Evolutionary conservation across 116 monocot species (phyloP), one percentile per base, ranked within the genome.

Genomic region (Phalaenopsis hybrid): DNA sequence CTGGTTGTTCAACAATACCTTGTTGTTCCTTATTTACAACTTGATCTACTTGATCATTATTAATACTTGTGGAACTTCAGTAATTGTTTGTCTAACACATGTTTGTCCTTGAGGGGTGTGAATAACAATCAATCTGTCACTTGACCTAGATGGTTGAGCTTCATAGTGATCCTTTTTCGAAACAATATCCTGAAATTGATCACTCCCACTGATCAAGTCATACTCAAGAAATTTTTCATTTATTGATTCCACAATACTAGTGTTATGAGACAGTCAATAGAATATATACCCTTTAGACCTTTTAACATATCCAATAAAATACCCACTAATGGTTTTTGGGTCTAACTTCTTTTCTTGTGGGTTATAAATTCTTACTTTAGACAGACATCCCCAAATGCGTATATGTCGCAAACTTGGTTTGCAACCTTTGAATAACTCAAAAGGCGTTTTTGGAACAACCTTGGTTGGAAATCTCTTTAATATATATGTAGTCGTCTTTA

Each of bases 141-240:
- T 74, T 74, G 41, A 74, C 11, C 41, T 74, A 18, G 10, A 74
- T 3, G n/a, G 4, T 67, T 23, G 65, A 4, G n/a, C 4, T 23
- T 23, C 25, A 0, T 0, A 21, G 25, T 67, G 65, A 28, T 6
- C 4, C 3, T 0, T 21, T 21, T 25, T 0, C 0, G 17, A 23
- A 67, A 23, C 65, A 33, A n/a, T 18, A 31, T 6, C 55, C 16
- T 13, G 8, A 0, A 46, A 6, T 6, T 63, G 61, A 82, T 76
- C 82, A 17, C 82, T 82, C 77, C 81, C 46, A 82, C 76, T 82
- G 20, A 82, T 82, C 63, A 82, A 48, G 61, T 76, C 65, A 76
- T 82, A 59, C 59, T 82, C 76, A 82, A 82, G 76, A 76, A 82
- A 82, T 46, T 28, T 28, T 28, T 28, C 59, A 82, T 82, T 82